Evolutionary conservation across 1,284 basidiomycete species (phyloP), one percentile per base, ranked within the genome.

Genomic region (Ganoderma boninense): DNA sequence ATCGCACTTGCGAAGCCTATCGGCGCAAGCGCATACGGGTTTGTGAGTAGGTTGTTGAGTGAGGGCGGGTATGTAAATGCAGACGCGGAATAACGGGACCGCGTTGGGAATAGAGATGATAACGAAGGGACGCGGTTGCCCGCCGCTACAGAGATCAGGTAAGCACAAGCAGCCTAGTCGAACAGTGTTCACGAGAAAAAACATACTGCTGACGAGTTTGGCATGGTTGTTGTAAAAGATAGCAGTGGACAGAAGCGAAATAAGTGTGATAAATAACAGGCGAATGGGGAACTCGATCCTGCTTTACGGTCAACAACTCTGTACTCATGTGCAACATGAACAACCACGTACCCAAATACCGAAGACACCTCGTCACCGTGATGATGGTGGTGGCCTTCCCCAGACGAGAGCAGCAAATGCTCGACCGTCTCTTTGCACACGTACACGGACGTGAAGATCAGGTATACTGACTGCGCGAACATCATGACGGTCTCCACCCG

Each of bases 381-480:
- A 77, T 90, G 89, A 74, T 90, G 90, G 75, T 91, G 89, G 73
- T 92, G 90, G 0, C 89, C 89, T 61, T 90, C 89, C 68, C 86
- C 91, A 66, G 80, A 86, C 71, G 83, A 89, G 69, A 96, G 85
- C 8, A 96, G 78, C 44, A 95, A 79, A 78, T 95, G 94, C 80
- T 97, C 95, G 3, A 98, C 84, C 0, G 95, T 93, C 84, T 98
- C 97, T 78, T 98, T 98, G 78, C 94, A 96, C 32, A 97, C 93
- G 81, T 98, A 98, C 8, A 97, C 91, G 0, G 95, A 92, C 0
- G 95, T 89, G 78, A 98, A 98, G 79, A 97, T 89, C 67, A 98
- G 85, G 82, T 97, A 98, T 26, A 97, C 91, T 18, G 91, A 89
- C 79, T 98, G 96, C 0, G 94, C 90, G 77, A 98, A 98, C 75